Evolutionary conservation across 495 filamentous ascomycete species (phyloP), one percentile per base, ranked within the genome.

Genomic region (Cercophora newfieldiana): DNA sequence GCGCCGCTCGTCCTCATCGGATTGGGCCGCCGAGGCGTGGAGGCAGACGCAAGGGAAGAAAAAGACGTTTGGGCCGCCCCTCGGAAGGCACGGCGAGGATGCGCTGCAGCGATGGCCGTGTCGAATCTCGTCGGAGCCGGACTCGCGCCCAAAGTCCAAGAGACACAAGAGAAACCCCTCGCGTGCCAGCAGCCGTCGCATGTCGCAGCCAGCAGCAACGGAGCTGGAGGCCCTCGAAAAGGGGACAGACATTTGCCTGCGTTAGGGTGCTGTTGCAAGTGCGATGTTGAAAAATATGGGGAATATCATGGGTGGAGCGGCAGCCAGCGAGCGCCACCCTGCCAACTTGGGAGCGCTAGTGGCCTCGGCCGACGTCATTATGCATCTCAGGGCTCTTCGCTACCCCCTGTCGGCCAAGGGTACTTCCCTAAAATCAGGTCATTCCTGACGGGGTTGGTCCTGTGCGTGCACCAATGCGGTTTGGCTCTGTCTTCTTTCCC

Each of bases 361-460:
- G 53, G 33, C 22, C 70, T 72, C 66, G 70, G 70, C 70, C 44
- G 49, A 72, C 59, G 68, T 72, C 65, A 64, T 28, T 16, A 2
- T n/a, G 22, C 60, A 25, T 30, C 22, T 51, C 37, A 57, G 28
- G 58, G 47, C 44, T 56, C 59, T 59, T 60, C n/a, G 24, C 26
- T 54, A 14, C 37, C 37, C 37, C 37, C 37, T 44, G 37, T 28
- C 14, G 26, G 24, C 14, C 8, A 28, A 44, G 49, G 55, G 44
- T 62, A 63, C 59, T 57, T 59, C 66, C 59, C 50, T 28, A 68
- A 71, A 71, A 71, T 71, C 69, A 71, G 69, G 44, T 56, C 69
- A 71, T 69, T 57, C 48, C 22, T 53, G 50, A 53, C 55, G 29
- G 22, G 55, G 26, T 29, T 31, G 55, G 55, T 31, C 26, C 51